Percentiles rank a stretch among this genome's conserved stretches.
phyloP scores from a whole-genome alignment of 2,329 filamentous ascomycete species.

The Neopestalotiopsis clavispora region DNA sequence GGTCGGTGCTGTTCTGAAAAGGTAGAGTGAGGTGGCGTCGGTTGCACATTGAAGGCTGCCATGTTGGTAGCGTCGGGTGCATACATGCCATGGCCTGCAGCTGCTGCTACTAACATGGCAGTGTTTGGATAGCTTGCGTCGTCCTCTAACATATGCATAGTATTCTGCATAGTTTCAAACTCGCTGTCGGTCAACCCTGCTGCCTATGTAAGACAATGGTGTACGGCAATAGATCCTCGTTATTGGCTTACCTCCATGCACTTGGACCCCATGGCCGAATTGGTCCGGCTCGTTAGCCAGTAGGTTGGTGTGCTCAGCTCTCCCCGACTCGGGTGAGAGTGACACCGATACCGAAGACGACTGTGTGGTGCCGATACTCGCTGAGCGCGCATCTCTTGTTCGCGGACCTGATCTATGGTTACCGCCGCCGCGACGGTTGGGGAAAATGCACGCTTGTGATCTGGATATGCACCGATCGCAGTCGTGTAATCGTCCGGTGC shows the following conservation, averaged over 20 bases:
- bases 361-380: neutral
- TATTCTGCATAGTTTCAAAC: neutral
- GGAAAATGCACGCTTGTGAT: slow-evolving; percentile 20
- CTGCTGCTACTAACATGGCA: neutral
- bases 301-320: neutral
- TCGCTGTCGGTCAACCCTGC: neutral
- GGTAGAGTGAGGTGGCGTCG: neutral
- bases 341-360: neutral
- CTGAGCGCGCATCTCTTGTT: neutral
- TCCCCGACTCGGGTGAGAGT: neutral
- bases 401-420: neutral
- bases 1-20: neutral
- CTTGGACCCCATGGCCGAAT: neutral
- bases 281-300: neutral
- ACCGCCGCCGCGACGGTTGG: neutral
- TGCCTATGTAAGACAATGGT: neutral
- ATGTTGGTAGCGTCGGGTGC: neutral
- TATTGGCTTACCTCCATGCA: neutral
- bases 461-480: slow-evolving; percentile 18
- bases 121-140: neutral
- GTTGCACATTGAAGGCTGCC: neutral
- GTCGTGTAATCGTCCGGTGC: slow-evolving; percentile 15
- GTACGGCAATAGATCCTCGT: neutral
- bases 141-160: neutral
- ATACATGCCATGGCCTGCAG: neutral